Evolutionary conservation across 169 alveolate genomes (phyloP).

Genomic region (Babesia caballi): DNA sequence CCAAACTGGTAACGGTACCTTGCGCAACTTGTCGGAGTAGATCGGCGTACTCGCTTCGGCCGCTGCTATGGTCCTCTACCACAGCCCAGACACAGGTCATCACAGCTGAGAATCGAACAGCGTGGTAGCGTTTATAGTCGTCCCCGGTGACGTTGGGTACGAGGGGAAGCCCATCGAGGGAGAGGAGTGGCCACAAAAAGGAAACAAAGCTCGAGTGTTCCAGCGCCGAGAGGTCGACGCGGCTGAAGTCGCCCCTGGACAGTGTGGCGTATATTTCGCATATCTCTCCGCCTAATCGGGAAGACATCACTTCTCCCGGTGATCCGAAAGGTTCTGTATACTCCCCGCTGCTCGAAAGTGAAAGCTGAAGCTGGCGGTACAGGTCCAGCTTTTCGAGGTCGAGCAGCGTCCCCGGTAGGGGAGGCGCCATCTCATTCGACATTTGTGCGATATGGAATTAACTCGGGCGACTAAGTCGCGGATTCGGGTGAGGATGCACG

Average conservation of each 20-base stretch:
- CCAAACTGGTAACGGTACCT: slow-evolving; percentile 13
- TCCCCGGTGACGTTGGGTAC: slow-evolving; percentile 14
- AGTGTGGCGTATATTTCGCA: slow-evolving; percentile 21
- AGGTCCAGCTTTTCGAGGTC: slow-evolving; percentile 38
- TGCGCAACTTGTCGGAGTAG: slow-evolving; percentile 36
- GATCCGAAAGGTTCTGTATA: slow-evolving; percentile 3
- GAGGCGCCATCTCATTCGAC: slow-evolving; percentile 4
- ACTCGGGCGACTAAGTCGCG: not conserved
- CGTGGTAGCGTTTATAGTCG: not conserved
- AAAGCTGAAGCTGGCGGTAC: slow-evolving; percentile 38
- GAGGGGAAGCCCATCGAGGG: slow-evolving; percentile 51
- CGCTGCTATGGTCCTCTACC: slow-evolving; percentile 57
- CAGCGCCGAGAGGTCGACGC: slow-evolving; percentile 41
- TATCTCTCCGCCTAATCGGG: slow-evolving; percentile 12
- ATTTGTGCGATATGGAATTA: slow-evolving; percentile 10
- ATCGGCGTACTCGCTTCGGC: slow-evolving; percentile 59
- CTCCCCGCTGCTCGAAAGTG: not conserved
- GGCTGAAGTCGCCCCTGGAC: slow-evolving; percentile 28
- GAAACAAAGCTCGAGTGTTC: slow-evolving; percentile 55
- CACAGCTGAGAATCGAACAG: slow-evolving; percentile 34
- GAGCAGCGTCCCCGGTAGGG: slow-evolving; percentile 37
- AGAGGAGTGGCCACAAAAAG: slow-evolving; percentile 46
- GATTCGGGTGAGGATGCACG: no score
- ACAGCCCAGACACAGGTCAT: slow-evolving; percentile 68
- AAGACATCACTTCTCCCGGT: slow-evolving; percentile 20